Evolutionary conservation across 1,284 basidiomycete species (phyloP), one percentile per base, ranked within the genome.

Genomic region (Ceratobasidium sp.): DNA sequence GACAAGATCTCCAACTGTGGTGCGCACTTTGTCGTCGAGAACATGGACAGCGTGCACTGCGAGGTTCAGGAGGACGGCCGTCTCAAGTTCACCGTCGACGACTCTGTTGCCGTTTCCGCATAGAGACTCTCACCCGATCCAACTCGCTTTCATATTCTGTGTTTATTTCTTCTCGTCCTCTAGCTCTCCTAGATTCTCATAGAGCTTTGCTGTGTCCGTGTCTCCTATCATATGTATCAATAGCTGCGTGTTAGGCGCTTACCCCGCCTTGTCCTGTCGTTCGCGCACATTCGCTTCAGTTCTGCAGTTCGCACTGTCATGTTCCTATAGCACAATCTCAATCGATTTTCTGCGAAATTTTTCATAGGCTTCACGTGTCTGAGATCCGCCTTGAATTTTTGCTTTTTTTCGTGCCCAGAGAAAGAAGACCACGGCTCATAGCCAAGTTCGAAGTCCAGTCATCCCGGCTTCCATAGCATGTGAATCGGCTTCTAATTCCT

Each of bases 21-120:
- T 55, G 90, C 91, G 7, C 89, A 92, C 79, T 91, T 83, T 77
- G 80, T 91, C 69, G 84, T 90, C 46, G 86, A 89, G 38, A 86
- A 87, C 77, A 86, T 88, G 87, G 85, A 88, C 75, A 82, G 82
- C 75, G 83, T 90, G 41, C 75, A 73, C 18, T 87, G 87, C 73
- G 82, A 83, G 38, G 73, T 76, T 18, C 49, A 73, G 1, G 62
- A 75, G n/a, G 75, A 77, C 47, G 79, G 80, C 23, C 75, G 77
- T 55, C 74, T 80, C 18, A 52, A 74, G 54, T 80, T 80, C 70
- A 78, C 77, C 66, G 72, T 80, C 52, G 62, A 73, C 18, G 71
- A 78, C 55, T 78, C 50, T 76, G 35, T 38, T 38, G 67, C 59
- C 35, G 49, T 38, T 23, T 14, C 26, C 30, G 59, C 59, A 13